Evolutionary conservation across 176 grass and related monocot species (phyloP).

Genomic region (Neostapfia colusana): DNA sequence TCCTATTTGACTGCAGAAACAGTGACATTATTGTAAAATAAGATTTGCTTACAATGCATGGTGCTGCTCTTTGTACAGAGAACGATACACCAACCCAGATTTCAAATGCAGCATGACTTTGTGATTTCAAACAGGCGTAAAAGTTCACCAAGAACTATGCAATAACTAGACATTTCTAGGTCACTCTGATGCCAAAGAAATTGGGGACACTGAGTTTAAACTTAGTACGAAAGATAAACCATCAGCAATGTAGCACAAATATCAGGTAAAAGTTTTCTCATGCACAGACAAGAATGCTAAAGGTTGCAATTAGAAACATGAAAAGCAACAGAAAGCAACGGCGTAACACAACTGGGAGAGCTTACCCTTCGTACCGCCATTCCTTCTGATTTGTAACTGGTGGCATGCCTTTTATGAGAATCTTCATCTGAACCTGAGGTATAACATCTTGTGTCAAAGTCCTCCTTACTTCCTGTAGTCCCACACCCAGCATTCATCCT

Average conservation of each 20-base stretch:
- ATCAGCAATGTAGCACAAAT: background rate
- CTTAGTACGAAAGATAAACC: background rate
- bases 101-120: background rate
- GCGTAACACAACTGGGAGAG: slow-evolving; percentile 4
- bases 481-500: slow-evolving; percentile 37
- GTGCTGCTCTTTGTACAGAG: background rate
- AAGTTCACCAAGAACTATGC: background rate
- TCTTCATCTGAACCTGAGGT: slow-evolving; percentile 29
- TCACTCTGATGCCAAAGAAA: too few relatives aligned
- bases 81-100: slow-evolving; percentile 20
- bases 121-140: background rate
- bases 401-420: slow-evolving; percentile 34
- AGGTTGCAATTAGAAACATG: slow-evolving; percentile 16
- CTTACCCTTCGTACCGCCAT: slow-evolving; percentile 59
- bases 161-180: slow-evolving; percentile 25
- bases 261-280: background rate
- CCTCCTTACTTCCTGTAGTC: slow-evolving; percentile 4
- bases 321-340: slow-evolving; percentile 5
- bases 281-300: background rate
- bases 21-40: slow-evolving; percentile 23
- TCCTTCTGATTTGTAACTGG: slow-evolving; percentile 34
- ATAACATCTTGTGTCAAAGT: slow-evolving; percentile 35
- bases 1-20: slow-evolving; percentile 69
- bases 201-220: background rate
- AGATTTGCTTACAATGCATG: slow-evolving; percentile 3